Percentiles rank a stretch among this genome's conserved stretches.
Conservation (phyloP, 2,329 filamentous ascomycete genomes). For the Fusarium sp. region DNA sequence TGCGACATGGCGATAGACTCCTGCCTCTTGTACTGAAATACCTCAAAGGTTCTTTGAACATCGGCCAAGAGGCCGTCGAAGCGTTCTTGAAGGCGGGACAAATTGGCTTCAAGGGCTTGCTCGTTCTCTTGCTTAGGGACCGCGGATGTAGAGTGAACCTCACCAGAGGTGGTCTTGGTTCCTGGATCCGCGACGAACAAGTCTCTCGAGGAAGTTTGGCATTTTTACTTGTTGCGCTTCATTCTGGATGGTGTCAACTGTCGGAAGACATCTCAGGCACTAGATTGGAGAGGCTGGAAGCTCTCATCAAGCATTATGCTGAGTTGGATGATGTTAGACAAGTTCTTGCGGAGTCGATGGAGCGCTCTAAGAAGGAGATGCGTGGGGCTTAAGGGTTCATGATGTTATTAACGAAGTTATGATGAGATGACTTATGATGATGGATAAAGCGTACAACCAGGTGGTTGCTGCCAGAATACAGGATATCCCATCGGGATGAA, state of each 20-base stretch:
- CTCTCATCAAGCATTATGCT: constrained; percentile 29
- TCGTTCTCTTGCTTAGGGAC: constrained; percentile 27
- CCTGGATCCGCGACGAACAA: constrained; percentile 30
- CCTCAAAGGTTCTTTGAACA: constrained; percentile 11
- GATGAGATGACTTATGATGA: constrained; percentile 31
- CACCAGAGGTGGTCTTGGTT: constrained; percentile 27
- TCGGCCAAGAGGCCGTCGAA: constrained; percentile 28
- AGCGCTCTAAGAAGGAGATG: constrained; percentile 34
- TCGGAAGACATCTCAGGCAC: constrained; percentile 18
- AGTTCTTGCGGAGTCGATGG: constrained; percentile 31
- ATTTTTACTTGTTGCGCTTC: constrained; percentile 32
- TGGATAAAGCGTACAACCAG: constrained; percentile 3
- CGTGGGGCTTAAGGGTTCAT: constrained; percentile 13
- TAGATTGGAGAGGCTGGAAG: constrained; percentile 23
- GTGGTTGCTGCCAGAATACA: constrained; percentile 12
- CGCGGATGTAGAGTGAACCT: constrained; percentile 29
- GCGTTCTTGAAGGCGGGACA: constrained; percentile 30
- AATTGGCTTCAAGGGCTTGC: constrained; percentile 31
- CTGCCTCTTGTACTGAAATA: constrained; percentile 32
- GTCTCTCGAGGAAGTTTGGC: constrained; percentile 29
- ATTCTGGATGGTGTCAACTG: constrained; percentile 31
- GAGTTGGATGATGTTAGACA: constrained; percentile 32
- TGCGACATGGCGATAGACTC: constrained; percentile 28
- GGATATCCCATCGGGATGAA: neutral
- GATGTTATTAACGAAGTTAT: constrained; percentile 27